Base-by-base conservation (phyloP, 805 yeast species). In the Maudiozyma bulderi region DNA sequence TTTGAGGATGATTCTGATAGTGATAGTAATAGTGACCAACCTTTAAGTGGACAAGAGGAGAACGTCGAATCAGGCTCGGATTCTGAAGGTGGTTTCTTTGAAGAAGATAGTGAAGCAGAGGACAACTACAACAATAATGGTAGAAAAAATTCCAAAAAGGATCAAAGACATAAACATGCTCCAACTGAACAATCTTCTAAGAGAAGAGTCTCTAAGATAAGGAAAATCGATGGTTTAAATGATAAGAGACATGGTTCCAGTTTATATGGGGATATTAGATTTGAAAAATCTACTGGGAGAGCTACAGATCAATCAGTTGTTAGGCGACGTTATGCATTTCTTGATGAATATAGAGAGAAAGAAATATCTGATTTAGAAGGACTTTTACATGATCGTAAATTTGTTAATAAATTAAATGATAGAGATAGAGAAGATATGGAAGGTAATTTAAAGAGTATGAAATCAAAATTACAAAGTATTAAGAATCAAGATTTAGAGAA, bases 201-300 rank as follows among this genome's bases (percentile, higher is more conserved):
- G 64, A 76, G 69, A 54, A 84, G 82, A 14, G 95, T 84, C 0
- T 71, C 87, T 0, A 72, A 73, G 54, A 72, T 87, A 37, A 74
- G 98, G 54, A 80, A 82, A 42, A 81, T 90, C 10, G 91, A 86
- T 1, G 93, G 91, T 0, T 61, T 84, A 43, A 26, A 39, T 26
- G 73, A 71, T 28, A 68, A 70, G 28, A 71, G 65, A 54, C 57
- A 65, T 46, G 58, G 61, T 37, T 50, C 60, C 13, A 71, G 70
- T 13, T 66, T 83, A 31, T 82, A 84, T 62, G 75, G 78, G 45
- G 99, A 93, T 69, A 83, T 95, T 34, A 74, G 99, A 56, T 93
- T 93, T 64, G 96, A 93, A 65, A 77, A 91, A 3, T 89, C 96
- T 0, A 80, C 80, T 54, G 98, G 98, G 50, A 84, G 80, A 57